Percentiles rank a stretch among this genome's conserved stretches.
phyloP scores from a whole-genome alignment of 139 green algal genomes.

The Ettlia oleoabundans region DNA sequence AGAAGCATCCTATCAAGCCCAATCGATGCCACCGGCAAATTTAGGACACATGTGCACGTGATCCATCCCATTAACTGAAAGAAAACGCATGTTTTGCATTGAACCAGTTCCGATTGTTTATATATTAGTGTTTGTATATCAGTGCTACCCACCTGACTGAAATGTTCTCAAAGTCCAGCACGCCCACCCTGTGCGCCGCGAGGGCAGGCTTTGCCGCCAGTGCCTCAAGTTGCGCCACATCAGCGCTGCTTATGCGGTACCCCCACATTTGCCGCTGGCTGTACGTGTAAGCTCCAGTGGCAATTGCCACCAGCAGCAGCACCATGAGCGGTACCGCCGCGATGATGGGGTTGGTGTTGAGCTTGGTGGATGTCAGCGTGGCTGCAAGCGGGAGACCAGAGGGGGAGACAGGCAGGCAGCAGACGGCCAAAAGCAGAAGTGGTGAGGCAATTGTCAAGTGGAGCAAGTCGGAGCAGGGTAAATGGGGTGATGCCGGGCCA shows the following conservation, averaged over 20 bases:
- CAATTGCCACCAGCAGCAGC: conserved; percentile 33
- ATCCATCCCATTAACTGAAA: too few species aligned
- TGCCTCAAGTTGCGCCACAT: conserved; percentile 19
- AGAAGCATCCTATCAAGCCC: background rate
- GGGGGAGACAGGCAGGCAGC: background rate
- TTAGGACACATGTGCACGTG: too few species aligned
- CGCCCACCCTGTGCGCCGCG: background rate
- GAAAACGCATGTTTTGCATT: too few species aligned
- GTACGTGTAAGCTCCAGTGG: conserved; percentile 39
- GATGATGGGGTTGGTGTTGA: conserved; percentile 47
- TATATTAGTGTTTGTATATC: background rate
- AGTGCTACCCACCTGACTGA: conserved; percentile 2
- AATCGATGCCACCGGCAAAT: too few species aligned
- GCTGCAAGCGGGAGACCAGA: background rate
- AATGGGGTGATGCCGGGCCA: too few species aligned
- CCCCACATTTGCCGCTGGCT: background rate
- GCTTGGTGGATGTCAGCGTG: background rate
- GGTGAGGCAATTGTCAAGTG: background rate
- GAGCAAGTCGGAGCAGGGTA: background rate
- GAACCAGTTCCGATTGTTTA: too few species aligned
- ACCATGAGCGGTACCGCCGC: conserved; percentile 52
- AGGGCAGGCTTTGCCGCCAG: conserved; percentile 19
- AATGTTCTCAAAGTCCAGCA: conserved; percentile 26
- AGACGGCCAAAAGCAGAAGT: background rate
- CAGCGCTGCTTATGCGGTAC: background rate